phyloP scores from a whole-genome alignment of 352 stramenopile species.

The Phytophthora macrochlamydospora region DNA sequence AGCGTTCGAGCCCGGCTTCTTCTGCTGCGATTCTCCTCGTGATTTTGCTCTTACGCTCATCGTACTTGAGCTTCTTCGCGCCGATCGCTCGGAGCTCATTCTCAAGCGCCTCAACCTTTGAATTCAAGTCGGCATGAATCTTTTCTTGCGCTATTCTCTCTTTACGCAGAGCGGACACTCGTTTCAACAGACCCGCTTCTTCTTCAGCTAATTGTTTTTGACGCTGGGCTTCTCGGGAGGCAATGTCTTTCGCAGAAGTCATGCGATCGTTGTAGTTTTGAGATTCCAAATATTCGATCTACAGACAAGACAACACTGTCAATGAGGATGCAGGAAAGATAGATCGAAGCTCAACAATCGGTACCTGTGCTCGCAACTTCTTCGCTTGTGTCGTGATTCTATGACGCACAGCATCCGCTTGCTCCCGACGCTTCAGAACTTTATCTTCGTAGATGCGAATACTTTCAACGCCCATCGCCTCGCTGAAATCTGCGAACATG shows the following conservation, averaged over 20 bases:
- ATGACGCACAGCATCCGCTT: slow-evolving; percentile 69
- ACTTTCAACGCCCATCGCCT: slow-evolving; percentile 74
- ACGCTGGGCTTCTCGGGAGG: slow-evolving; percentile 47
- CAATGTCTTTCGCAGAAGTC: slow-evolving; percentile 48
- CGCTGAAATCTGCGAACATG: slow-evolving; percentile 87
- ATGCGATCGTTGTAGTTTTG: slow-evolving; percentile 71
- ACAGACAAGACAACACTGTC: slow-evolving; percentile 1
- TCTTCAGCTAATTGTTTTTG: slow-evolving; percentile 66
- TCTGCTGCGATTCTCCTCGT: slow-evolving; percentile 88
- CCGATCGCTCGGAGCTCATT: slow-evolving; percentile 64
- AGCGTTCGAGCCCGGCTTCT: slow-evolving; percentile 90
- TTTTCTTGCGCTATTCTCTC: slow-evolving; percentile 75
- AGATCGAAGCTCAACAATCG: background rate
- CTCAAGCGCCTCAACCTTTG: slow-evolving; percentile 62
- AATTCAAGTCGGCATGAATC: slow-evolving; percentile 31
- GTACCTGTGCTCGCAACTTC: slow-evolving; percentile 85
- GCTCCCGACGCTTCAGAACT: slow-evolving; percentile 86
- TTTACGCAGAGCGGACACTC: slow-evolving; percentile 61
- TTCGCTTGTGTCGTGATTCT: slow-evolving; percentile 80
- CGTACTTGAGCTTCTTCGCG: slow-evolving; percentile 68
- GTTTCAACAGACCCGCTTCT: slow-evolving; percentile 50
- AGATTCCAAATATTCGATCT: slow-evolving; percentile 69
- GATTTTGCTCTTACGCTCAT: slow-evolving; percentile 65
- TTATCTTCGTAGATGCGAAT: slow-evolving; percentile 94
- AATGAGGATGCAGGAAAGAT: too few relatives aligned